A percentile compares a stretch with the other conserved stretches of the same genome.
phyloP scores from a whole-genome alignment of 495 filamentous ascomycete genomes.

The Aspergillus haitiensis region DNA sequence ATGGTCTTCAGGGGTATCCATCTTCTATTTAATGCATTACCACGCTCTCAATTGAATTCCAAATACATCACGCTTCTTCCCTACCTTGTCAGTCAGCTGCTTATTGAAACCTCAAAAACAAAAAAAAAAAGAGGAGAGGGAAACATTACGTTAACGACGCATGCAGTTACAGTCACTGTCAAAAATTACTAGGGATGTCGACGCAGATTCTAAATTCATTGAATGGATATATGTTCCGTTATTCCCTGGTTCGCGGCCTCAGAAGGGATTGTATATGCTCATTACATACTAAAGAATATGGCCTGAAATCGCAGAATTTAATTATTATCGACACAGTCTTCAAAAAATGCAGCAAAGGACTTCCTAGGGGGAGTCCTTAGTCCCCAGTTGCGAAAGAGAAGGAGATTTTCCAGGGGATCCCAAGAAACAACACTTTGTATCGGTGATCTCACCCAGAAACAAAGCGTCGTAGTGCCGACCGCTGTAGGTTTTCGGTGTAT shows the following conservation, averaged over 20 bases:
- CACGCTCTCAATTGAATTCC: too few species aligned
- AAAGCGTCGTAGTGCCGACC: neutral
- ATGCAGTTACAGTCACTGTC: neutral
- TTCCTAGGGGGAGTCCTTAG: neutral
- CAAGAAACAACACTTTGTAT: neutral
- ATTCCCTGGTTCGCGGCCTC: neutral
- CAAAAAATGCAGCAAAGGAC: neutral
- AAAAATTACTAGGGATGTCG: neutral
- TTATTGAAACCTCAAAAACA: too few species aligned
- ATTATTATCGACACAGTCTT: neutral
- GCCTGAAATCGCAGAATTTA: neutral
- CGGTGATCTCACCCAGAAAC: neutral
- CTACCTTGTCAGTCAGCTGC: too few species aligned
- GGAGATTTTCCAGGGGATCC: neutral
- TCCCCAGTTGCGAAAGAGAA: neutral
- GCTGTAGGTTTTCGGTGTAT: neutral
- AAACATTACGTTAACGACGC: neutral
- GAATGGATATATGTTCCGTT: neutral
- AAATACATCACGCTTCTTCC: too few species aligned
- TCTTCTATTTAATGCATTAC: too few species aligned
- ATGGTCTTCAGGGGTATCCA: too few species aligned
- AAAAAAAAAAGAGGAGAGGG: too few species aligned
- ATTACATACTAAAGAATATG: neutral
- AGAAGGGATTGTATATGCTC: neutral
- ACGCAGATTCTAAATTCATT: neutral